A percentile compares a stretch with the other conserved stretches of the same genome.
Conservation (phyloP, 2,329 filamentous ascomycete genomes). For the Aspergillus niger region DNA sequence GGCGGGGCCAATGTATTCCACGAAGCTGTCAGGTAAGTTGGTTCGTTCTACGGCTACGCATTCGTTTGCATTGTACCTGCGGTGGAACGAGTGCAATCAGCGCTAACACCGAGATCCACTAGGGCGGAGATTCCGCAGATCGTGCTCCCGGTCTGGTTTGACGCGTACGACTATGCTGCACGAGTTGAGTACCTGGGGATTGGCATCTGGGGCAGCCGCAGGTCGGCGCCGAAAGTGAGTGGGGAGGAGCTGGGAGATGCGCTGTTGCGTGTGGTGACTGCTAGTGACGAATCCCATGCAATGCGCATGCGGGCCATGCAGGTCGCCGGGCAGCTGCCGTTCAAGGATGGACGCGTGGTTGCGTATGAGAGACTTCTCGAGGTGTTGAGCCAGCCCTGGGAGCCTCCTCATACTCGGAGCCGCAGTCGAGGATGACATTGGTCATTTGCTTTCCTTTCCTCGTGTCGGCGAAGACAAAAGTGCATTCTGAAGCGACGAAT, state of each 20-base stretch:
- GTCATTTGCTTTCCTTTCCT: background rate
- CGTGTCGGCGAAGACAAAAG: too few species aligned
- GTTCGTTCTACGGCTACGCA: too few species aligned
- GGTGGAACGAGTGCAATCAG: background rate
- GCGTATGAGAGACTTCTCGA: constrained; percentile 26
- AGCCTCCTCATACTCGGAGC: background rate
- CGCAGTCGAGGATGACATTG: background rate
- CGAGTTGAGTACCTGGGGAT: constrained; percentile 48
- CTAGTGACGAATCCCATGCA: background rate
- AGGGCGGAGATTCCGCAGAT: constrained; percentile 51
- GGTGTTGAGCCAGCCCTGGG: background rate
- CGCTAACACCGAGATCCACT: constrained; percentile 6
- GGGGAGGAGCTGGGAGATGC: constrained; percentile 29
- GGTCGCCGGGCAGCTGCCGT: constrained; percentile 13
- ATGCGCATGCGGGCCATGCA: constrained; percentile 15
- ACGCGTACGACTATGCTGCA: constrained; percentile 50
- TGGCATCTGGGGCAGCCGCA: constrained; percentile 44
- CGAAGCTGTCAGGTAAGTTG: constrained; percentile 48
- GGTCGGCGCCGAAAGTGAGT: constrained; percentile 36
- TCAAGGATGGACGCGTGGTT: constrained; percentile 22
- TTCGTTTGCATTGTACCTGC: background rate
- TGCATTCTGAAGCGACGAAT: too few species aligned
- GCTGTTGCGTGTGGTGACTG: constrained; percentile 22
- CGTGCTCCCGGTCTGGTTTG: constrained; percentile 51
- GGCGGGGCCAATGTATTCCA: constrained; percentile 53